Conservation (phyloP, 345 rosid genomes). For the Punica granatum region DNA sequence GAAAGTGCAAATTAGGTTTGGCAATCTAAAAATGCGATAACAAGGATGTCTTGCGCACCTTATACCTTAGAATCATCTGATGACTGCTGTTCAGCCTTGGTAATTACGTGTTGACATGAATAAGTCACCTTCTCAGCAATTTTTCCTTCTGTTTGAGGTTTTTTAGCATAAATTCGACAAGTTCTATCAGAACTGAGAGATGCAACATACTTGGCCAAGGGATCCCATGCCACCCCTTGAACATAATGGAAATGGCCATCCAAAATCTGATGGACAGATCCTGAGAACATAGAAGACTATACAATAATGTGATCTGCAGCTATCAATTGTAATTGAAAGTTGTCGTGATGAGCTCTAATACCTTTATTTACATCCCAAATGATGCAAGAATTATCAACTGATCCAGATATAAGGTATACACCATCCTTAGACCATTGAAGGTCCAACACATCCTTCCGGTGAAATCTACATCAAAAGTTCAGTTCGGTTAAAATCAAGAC, state of each 20-base stretch:
- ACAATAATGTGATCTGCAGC: constrained; percentile 5
- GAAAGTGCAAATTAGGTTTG: background rate
- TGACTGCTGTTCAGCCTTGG: constrained; percentile 61
- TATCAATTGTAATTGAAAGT: background rate
- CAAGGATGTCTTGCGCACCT: constrained; percentile 4
- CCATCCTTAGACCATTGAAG: constrained; percentile 86
- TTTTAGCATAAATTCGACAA: constrained; percentile 73
- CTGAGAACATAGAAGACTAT: constrained; percentile 30
- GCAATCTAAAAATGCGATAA: constrained; percentile 6
- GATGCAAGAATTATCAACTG: constrained; percentile 96
- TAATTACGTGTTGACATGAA: constrained; percentile 73
- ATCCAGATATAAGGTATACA: constrained; percentile 76
- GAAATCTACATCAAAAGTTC: constrained; percentile 47
- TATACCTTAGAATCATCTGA: constrained; percentile 64
- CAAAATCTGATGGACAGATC: constrained; percentile 82
- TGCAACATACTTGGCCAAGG: constrained; percentile 68
- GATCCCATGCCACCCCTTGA: constrained; percentile 99
- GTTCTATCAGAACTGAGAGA: constrained; percentile 96
- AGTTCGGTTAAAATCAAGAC: background rate
- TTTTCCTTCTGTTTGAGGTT: constrained; percentile 60
- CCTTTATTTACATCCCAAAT: constrained; percentile 96
- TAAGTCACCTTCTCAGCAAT: constrained; percentile 53
- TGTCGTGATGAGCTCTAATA: constrained; percentile 18
- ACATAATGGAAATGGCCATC: constrained; percentile 92
- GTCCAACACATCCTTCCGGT: constrained; percentile 87